These are phyloP conservation scores for Moricandia arvensis DNA, from an alignment of 345 rosid genomes.

Conservation along the genomic window DNA sequence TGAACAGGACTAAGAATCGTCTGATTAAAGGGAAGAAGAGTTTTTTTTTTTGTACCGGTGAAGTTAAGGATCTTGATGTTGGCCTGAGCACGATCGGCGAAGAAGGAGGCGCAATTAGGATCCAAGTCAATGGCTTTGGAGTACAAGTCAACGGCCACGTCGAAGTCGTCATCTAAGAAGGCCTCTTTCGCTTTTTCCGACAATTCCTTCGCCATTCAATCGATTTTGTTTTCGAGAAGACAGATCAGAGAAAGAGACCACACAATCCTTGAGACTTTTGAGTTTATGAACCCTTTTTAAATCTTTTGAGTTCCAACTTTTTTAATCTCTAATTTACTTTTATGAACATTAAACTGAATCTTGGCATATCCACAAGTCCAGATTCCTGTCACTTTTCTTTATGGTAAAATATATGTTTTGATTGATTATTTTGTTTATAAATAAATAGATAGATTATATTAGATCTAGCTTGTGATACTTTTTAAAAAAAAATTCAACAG, in stretches of 20 bases:
- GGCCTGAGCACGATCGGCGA: constrained; percentile 76
- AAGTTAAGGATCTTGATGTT: constrained; percentile 54
- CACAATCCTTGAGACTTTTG: background rate
- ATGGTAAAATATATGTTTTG: no score
- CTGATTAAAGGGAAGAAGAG: background rate
- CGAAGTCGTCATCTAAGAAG: constrained; percentile 60
- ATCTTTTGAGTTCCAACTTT: no score
- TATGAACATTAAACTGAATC: no score
- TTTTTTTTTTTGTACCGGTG: constrained; percentile 39
- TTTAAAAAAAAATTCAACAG: no score
- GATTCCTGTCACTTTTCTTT: no score
- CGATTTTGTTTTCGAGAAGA: background rate
- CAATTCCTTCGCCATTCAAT: constrained; percentile 34
- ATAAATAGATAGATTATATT: no score
- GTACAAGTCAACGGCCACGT: constrained; percentile 53
- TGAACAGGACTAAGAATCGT: background rate
- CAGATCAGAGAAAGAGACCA: background rate
- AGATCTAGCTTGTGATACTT: no score
- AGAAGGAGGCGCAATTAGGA: constrained; percentile 53
- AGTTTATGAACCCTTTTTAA: background rate
- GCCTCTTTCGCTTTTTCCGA: constrained; percentile 59
- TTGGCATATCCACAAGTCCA: no score
- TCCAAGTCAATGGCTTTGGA: constrained; percentile 58
- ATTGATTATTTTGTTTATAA: no score
- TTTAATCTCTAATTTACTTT: no score